Evolutionary conservation across 495 filamentous ascomycete species (phyloP).

Genomic region (Neurospora sp.): DNA sequence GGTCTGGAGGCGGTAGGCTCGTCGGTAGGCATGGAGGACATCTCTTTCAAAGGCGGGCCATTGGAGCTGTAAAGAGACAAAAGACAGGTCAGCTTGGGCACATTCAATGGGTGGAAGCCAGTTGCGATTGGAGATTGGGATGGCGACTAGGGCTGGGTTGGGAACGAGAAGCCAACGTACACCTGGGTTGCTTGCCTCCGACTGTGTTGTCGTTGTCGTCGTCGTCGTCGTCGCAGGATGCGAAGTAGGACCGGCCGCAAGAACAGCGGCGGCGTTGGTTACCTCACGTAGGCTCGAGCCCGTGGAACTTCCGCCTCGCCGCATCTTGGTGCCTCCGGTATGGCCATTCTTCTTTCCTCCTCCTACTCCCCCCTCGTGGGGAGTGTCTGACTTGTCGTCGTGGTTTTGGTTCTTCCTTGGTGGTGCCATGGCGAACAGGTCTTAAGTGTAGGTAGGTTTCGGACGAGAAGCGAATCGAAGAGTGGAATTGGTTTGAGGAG

Average conservation of each 20-base stretch:
- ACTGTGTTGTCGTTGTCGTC: constrained; percentile 5
- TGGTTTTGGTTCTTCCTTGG: constrained; percentile 27
- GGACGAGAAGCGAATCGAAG: not conserved
- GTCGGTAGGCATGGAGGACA: constrained; percentile 71
- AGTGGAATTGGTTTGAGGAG: not conserved
- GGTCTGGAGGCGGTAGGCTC: constrained; percentile 62
- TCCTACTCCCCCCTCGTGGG: constrained; percentile 8
- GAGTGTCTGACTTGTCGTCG: constrained; percentile 37
- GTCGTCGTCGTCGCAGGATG: constrained; percentile 10
- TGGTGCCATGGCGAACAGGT: constrained; percentile 21
- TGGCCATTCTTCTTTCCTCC: constrained; percentile 31
- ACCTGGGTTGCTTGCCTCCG: constrained; percentile 17
- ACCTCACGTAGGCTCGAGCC: constrained; percentile 35
- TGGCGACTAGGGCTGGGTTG: not conserved
- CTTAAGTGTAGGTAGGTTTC: not conserved
- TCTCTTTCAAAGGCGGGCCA: constrained; percentile 65
- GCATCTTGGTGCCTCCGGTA: constrained; percentile 30
- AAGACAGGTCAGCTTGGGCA: constrained; percentile 11
- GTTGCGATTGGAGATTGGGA: not conserved
- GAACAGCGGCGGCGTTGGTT: constrained; percentile 18
- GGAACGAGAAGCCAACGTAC: constrained; percentile 10
- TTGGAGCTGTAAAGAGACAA: constrained; percentile 45
- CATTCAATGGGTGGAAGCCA: not conserved
- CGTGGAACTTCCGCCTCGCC: constrained; percentile 35
- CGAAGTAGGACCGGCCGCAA: constrained; percentile 12